Evolutionary conservation across 148 eudicot genomes (phyloP).

Genomic region (Selenicereus undatus): DNA sequence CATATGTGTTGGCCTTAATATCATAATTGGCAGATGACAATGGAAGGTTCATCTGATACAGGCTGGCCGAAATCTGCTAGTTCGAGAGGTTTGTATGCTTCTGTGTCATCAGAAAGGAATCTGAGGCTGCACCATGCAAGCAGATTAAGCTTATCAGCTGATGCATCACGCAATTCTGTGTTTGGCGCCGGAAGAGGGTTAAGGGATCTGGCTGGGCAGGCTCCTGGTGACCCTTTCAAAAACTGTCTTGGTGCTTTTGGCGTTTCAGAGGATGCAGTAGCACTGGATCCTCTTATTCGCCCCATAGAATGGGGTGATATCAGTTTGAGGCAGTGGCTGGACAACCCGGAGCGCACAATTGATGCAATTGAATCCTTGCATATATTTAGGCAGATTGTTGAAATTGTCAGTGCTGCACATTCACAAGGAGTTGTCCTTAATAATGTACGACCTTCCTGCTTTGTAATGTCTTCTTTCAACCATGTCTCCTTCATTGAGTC

Average conservation of each 20-base stretch:
- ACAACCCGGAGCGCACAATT: slow-evolving; percentile 62
- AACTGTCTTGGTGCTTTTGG: slow-evolving; percentile 29
- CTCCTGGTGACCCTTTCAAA: slow-evolving; percentile 36
- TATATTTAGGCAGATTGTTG: slow-evolving; percentile 77
- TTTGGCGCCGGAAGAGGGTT: slow-evolving; percentile 32
- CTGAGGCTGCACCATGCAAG: slow-evolving; percentile 34
- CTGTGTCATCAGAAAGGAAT: slow-evolving; percentile 53
- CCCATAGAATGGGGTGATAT: slow-evolving; percentile 55
- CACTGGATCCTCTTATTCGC: slow-evolving; percentile 41
- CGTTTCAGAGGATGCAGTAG: slow-evolving; percentile 38
- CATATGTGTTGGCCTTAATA: slow-evolving; percentile 22
- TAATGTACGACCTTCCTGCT: slow-evolving; percentile 87
- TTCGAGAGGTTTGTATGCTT: slow-evolving; percentile 59
- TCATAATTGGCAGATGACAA: slow-evolving; percentile 33
- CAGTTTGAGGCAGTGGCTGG: slow-evolving; percentile 89
- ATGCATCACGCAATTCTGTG: slow-evolving; percentile 48
- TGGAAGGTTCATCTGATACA: slow-evolving; percentile 82
- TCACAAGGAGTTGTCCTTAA: slow-evolving; percentile 77
- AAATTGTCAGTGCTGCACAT: slow-evolving; percentile 76
- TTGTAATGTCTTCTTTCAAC: slow-evolving; percentile 83
- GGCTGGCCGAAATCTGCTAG: slow-evolving; percentile 52
- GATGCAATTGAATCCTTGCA: slow-evolving; percentile 75
- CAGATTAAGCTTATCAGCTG: slow-evolving; percentile 44
- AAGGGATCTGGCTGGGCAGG: slow-evolving; percentile 35
- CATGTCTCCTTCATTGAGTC: slow-evolving; percentile 94